A percentile compares a stretch with the other conserved stretches of the same genome.
phyloP scores from a whole-genome alignment of 495 filamentous ascomycete genomes.

The Tuber melanosporum region DNA sequence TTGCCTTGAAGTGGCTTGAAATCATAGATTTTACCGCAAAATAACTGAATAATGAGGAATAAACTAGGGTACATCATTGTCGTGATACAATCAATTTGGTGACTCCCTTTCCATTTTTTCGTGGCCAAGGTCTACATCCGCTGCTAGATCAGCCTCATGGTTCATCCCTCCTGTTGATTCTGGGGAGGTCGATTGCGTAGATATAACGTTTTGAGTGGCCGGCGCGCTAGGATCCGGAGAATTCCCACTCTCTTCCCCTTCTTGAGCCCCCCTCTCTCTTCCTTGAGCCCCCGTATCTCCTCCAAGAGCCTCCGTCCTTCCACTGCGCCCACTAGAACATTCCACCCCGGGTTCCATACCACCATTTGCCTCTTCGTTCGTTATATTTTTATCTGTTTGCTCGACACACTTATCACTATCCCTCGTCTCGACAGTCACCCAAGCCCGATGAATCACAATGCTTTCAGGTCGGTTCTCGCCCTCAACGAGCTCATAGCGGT shows the following conservation, averaged over 20 bases:
- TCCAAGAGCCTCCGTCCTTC: neutral
- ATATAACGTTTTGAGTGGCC: neutral
- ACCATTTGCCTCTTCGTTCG: neutral
- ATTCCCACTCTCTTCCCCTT: neutral
- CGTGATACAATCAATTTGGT: neutral
- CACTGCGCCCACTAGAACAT: neutral
- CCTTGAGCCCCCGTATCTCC: neutral
- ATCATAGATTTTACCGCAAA: neutral
- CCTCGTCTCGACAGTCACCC: neutral
- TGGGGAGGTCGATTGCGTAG: neutral
- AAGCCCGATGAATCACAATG: neutral
- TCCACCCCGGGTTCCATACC: neutral
- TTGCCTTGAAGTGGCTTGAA: neutral
- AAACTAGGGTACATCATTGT: neutral
- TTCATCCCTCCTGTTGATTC: neutral
- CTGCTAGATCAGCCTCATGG: neutral
- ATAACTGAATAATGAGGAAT: neutral
- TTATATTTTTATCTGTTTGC: neutral
- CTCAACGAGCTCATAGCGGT: neutral
- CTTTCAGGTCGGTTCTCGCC: fast-evolving
- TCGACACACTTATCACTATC: neutral
- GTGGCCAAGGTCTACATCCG: neutral
- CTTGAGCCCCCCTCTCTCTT: neutral
- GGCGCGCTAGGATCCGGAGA: too few species aligned
- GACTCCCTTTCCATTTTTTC: neutral